These are phyloP conservation scores for Saccharomyces cerevisiae DNA, from an alignment of 805 yeast species.

Conservation along the genomic window DNA sequence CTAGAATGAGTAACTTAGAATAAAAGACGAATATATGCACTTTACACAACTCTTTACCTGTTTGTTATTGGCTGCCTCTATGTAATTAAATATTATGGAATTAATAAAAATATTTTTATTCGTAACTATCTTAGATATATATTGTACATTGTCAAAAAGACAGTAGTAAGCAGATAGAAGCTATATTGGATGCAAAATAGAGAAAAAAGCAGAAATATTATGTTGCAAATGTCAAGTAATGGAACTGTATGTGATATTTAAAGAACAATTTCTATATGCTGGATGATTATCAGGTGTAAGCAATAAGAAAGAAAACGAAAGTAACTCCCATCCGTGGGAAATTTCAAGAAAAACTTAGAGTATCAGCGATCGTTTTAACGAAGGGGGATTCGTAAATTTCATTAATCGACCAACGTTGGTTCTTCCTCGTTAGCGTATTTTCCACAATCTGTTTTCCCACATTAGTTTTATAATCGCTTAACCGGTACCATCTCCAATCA, in stretches of 20 bases:
- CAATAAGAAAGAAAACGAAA: background rate
- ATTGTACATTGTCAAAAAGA: background rate
- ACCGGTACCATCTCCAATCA: conserved; percentile 78
- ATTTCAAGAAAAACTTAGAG: conserved; percentile 4
- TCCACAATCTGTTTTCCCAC: conserved; percentile 25
- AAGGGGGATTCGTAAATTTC: conserved; percentile 19
- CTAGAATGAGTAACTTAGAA: background rate
- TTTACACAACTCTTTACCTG: background rate
- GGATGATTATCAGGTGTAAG: background rate
- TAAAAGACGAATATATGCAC: background rate
- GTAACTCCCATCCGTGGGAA: background rate
- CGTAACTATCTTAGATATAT: background rate
- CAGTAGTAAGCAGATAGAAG: background rate
- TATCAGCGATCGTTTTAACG: conserved; percentile 8
- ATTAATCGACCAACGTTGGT: conserved; percentile 23
- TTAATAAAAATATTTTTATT: background rate
- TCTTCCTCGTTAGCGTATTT: conserved; percentile 25
- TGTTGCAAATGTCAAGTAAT: background rate
- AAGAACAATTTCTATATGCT: background rate
- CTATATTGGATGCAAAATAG: background rate
- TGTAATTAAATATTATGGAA: background rate
- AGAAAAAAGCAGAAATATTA: background rate
- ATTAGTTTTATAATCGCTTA: conserved; percentile 31
- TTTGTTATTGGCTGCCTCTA: background rate
- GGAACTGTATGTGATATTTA: background rate